Conservation (phyloP, 306 rosid species). For the Morella rubra region DNA sequence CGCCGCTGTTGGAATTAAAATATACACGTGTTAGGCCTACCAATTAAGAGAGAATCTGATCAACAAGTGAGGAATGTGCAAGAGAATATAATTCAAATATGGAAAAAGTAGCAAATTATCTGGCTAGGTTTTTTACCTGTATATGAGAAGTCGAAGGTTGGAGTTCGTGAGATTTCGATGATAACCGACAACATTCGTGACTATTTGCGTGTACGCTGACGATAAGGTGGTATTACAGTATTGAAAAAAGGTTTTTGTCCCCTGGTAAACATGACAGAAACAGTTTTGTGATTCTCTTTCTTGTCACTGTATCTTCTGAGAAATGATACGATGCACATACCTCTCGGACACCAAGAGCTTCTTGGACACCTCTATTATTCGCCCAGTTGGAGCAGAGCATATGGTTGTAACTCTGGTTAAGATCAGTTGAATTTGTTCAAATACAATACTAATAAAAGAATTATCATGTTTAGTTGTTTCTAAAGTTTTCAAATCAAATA, state of each 20-base stretch:
- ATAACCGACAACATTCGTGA: conserved; percentile 10
- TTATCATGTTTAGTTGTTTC: not conserved
- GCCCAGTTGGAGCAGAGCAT: conserved; percentile 17
- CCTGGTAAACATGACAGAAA: conserved; percentile 9
- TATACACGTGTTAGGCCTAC: not conserved
- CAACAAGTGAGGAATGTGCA: too few species aligned
- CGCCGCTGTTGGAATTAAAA: conserved; percentile 11
- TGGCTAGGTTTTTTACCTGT: not conserved
- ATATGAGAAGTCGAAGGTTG: conserved; percentile 8
- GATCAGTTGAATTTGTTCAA: too few species aligned
- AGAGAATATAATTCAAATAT: too few species aligned
- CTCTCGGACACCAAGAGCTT: conserved; percentile 23
- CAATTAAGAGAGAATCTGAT: too few species aligned
- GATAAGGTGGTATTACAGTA: conserved; percentile 19
- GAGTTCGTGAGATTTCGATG: conserved; percentile 22
- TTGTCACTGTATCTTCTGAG: not conserved
- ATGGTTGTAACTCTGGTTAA: conserved; percentile 9
- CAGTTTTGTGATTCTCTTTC: not conserved
- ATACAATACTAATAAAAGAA: too few species aligned
- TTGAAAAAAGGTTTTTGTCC: conserved; percentile 17
- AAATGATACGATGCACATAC: not conserved
- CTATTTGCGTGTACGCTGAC: not conserved
- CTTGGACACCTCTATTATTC: conserved; percentile 16
- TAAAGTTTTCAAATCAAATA: too few species aligned
- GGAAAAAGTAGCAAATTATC: too few species aligned